These are phyloP conservation scores for Streptanthus diversifolius DNA, from an alignment of 345 rosid species.

Conservation along the genomic window DNA sequence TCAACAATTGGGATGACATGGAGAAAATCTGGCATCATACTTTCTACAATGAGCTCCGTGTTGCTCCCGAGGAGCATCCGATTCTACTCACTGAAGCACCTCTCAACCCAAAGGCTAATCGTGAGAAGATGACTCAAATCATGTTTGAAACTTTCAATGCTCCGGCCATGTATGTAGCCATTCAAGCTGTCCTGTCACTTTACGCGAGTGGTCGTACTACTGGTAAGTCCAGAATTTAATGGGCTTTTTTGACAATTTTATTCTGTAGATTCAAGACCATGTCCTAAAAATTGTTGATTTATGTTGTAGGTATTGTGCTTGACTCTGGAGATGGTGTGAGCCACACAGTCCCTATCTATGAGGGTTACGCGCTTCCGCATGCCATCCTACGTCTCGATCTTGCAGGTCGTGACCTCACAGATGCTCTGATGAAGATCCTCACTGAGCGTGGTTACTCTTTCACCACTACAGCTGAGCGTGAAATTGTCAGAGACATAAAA, in stretches of 20 bases:
- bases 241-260: not conserved
- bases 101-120: constrained; percentile 86
- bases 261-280: not conserved
- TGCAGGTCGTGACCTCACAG: constrained; percentile 86
- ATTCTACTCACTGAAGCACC: constrained; percentile 83
- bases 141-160: constrained; percentile 87
- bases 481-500: constrained; percentile 90
- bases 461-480: constrained; percentile 91
- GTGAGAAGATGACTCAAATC: constrained; percentile 94
- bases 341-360: constrained; percentile 79
- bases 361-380: constrained; percentile 80
- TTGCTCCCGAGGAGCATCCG: constrained; percentile 86
- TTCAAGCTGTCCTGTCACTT: constrained; percentile 82
- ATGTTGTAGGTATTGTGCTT: constrained; percentile 69
- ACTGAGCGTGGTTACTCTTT: constrained; percentile 89
- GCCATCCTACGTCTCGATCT: constrained; percentile 87
- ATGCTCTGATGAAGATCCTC: constrained; percentile 73
- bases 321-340: constrained; percentile 91
- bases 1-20: constrained; percentile 95
- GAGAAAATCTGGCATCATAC: constrained; percentile 91
- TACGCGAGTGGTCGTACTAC: constrained; percentile 97
- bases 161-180: constrained; percentile 87
- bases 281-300: not conserved
- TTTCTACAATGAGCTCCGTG: constrained; percentile 89
- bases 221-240: constrained; percentile 38